Evolutionary conservation across 2,329 filamentous ascomycete species (phyloP).

Genomic region (Colletotrichum cordylinicola): DNA sequence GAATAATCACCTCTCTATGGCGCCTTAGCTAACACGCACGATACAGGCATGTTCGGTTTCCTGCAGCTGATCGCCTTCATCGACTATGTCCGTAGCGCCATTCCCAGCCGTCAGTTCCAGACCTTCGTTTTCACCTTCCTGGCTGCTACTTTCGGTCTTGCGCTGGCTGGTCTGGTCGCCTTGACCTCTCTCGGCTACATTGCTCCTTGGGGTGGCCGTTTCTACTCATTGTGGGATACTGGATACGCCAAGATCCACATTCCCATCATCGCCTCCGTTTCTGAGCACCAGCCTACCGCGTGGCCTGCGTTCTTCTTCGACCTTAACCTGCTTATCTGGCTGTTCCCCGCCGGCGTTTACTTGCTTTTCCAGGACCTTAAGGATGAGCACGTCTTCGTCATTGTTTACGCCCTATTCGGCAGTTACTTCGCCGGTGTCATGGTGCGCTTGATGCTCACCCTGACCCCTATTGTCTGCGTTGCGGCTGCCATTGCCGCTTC

Average conservation of each 20-base stretch:
- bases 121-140: constrained; percentile 82
- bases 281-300: constrained; percentile 97
- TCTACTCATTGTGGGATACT: constrained; percentile 99
- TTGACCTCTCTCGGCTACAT: constrained; percentile 90
- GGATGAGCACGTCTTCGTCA: constrained; percentile 97
- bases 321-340: constrained; percentile 96
- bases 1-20: neutral
- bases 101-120: constrained; percentile 93
- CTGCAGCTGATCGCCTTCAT: constrained; percentile 93
- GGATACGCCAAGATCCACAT: constrained; percentile 99
- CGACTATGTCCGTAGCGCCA: constrained; percentile 85
- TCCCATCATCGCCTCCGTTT: constrained; percentile 99
- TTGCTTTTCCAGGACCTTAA: constrained; percentile 93
- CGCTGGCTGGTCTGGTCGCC: constrained; percentile 78
- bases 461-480: constrained; percentile 96
- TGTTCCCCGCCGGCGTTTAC: constrained; percentile 98
- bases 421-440: constrained; percentile 99
- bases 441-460: constrained; percentile 97
- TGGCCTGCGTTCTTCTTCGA: constrained; percentile 99
- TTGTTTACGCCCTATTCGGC: constrained; percentile 95
- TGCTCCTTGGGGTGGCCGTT: constrained; percentile 96
- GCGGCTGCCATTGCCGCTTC: constrained; percentile 89
- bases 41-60: constrained; percentile 87
- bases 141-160: constrained; percentile 74
- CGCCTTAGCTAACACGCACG: constrained; percentile 18